phyloP scores from a whole-genome alignment of 257 asterid species.

The Petunia axillaris region DNA sequence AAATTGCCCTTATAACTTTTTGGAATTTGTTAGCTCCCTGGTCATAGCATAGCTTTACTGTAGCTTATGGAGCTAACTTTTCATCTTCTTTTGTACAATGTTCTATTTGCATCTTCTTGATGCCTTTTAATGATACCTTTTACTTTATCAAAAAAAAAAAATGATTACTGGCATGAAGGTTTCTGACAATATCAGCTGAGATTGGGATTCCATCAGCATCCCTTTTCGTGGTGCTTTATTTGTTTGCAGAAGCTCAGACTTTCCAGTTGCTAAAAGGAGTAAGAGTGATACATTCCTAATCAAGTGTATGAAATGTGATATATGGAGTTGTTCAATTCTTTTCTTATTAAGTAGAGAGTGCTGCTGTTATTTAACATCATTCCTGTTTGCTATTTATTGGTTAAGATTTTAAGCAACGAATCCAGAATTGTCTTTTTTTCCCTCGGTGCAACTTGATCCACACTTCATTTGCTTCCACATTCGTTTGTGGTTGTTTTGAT shows the following conservation, averaged over 20 bases:
- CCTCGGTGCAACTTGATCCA: neutral
- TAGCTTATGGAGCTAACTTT: no score
- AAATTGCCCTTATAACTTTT: no score
- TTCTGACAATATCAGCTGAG: slow-evolving; percentile 18
- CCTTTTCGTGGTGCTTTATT: neutral
- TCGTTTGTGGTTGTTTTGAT: neutral
- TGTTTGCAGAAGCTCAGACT: neutral
- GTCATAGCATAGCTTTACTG: no score
- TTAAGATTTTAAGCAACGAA: neutral
- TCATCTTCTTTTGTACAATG: no score
- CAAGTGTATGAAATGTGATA: neutral
- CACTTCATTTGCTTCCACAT: neutral
- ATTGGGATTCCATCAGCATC: slow-evolving; percentile 6
- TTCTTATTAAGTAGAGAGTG: neutral
- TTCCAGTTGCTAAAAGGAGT: slow-evolving; percentile 4
- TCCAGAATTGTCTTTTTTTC: neutral
- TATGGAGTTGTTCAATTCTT: neutral
- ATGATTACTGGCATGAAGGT: slow-evolving; percentile 13
- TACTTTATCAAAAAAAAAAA: neutral
- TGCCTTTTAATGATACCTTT: no score
- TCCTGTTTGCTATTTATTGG: neutral
- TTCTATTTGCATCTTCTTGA: no score
- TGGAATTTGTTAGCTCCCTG: no score
- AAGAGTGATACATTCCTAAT: neutral
- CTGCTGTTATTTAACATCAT: neutral